Percentiles rank a stretch among this genome's conserved stretches.
Conservation (phyloP, 306 rosid genomes). For the Astragalus membranaceus region DNA sequence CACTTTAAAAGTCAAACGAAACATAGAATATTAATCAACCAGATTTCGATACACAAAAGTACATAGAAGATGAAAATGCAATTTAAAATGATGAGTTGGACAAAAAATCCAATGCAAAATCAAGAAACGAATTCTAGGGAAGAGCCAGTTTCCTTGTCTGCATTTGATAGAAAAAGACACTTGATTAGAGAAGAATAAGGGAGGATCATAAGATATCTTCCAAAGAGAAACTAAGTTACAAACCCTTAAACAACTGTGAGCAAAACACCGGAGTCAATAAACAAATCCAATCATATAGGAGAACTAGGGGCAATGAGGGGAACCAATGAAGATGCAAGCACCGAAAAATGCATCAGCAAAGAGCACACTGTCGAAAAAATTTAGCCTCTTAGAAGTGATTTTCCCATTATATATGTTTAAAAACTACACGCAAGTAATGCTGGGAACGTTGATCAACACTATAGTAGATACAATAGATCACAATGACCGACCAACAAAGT, state of each 20-base stretch:
- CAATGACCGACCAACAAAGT: neutral
- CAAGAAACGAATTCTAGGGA: neutral
- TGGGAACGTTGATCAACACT: neutral
- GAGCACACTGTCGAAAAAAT: neutral
- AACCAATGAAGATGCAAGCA: neutral
- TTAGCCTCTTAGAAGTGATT: neutral
- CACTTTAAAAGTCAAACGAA: neutral
- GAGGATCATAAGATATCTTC: neutral
- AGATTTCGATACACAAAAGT: neutral
- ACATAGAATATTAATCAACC: neutral
- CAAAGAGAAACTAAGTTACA: neutral
- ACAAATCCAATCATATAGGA: neutral
- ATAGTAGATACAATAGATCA: neutral
- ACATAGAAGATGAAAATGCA: neutral
- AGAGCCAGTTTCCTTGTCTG: neutral
- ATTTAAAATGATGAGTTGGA: neutral
- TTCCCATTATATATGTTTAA: neutral
- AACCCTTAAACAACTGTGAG: neutral
- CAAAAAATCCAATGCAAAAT: slow-evolving; percentile 3
- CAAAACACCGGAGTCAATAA: neutral
- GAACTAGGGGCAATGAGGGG: neutral
- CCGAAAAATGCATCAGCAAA: neutral
- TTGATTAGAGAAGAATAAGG: neutral
- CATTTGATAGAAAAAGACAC: neutral
- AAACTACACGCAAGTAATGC: neutral